Base-by-base conservation (phyloP, 345 rosid genomes). In the Barbarea vulgaris region DNA sequence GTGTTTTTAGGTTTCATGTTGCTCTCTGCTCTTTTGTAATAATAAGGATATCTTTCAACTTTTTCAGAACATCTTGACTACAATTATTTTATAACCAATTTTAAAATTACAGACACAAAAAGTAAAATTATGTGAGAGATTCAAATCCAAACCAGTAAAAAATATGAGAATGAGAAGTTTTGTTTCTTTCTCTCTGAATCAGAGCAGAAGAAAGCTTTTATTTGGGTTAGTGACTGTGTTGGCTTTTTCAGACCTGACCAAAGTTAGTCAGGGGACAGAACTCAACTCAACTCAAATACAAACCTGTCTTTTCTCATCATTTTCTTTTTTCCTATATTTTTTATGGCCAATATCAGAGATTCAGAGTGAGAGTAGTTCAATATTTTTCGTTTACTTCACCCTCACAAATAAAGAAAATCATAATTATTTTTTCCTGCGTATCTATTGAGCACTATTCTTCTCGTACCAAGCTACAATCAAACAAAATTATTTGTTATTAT, bases 181-280 rank as follows among this genome's bases (percentile, higher is more conserved):
- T 73, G 64, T 41, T 42, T 53, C 64, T 64, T 57, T 64, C 64
- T 62, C 55, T 41, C 17, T 42, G 48, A 74, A 61, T 50, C 79
- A 67, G 47, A 37, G 61, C 28, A 48, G 28, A 67, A 67, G 48
- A 67, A 67, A 50, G 62, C 73, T 75, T 57, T 75, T 67, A 67
- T 67, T 65, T 67, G 60, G 60, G 79, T 67, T 75, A n/a, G 61
- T 67, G 67, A 46, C 51, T 46, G 51, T 46, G 11, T 46, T 59
- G 34, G 60, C 61, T 67, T 67, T 75, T 67, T 53, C 79, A 75
- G 79, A 75, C 73, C 73, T 67, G 79, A 75, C 73, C 30, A 58
- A 67, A 57, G 53, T 66, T 69, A 65, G 73, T 63, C 52, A 63
- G 52, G 58, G 61, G 67, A 67, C 78, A 47, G 60, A 75, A 75